Evolutionary conservation across 495 filamentous ascomycete genomes (phyloP), one percentile per base, ranked within the genome.

Genomic region (Tetracladium marchalianum): DNA sequence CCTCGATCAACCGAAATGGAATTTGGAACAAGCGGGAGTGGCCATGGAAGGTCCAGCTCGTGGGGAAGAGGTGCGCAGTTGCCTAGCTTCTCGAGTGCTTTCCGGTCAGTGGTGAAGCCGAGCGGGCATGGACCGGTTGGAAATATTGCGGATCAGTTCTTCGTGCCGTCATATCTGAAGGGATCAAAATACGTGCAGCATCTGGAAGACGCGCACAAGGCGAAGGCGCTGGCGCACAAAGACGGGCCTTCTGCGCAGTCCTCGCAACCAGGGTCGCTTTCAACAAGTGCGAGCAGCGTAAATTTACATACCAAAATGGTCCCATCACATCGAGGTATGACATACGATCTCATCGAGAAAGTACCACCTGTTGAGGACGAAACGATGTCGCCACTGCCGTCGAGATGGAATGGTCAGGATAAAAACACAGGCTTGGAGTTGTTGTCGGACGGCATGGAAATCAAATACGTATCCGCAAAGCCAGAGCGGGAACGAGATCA

Each of bases 271-370:
- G 69, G 66, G 7, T 75, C 80, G 6, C 65, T 85, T 10, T 80
- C 82, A 11, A 72, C 73, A 36, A 79, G 75, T 48, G 76, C 78
- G 17, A 79, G 78, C 68, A 77, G 73, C 66, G 64, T 67, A 41
- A 80, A 78, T 56, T 61, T 83, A 12, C 77, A 78, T 58, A 78
- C 79, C 35, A 67, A 61, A 55, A 78, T 84, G 64, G 71, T 76
- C 5, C 70, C 84, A 9, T 79, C 83, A 6, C 87, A 95, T 58
- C 73, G 85, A 13, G 90, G 89, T 10, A 79, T 92, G 68, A 77
- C 85, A 10, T 87, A 83, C 63, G 87, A 95, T 55, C 70, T 95
- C 36, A 84, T 94, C 53, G 92, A 96, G 66, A 79, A 87, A 51
- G 69, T 77, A 42, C 76, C 84, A 8, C 63, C 71, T 4, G 51